A percentile compares a stretch with the other conserved stretches of the same genome.
These are phyloP conservation scores for Oenanthe sinensis DNA, from an alignment of 129 eudicot genomes.

Conservation along the genomic window DNA sequence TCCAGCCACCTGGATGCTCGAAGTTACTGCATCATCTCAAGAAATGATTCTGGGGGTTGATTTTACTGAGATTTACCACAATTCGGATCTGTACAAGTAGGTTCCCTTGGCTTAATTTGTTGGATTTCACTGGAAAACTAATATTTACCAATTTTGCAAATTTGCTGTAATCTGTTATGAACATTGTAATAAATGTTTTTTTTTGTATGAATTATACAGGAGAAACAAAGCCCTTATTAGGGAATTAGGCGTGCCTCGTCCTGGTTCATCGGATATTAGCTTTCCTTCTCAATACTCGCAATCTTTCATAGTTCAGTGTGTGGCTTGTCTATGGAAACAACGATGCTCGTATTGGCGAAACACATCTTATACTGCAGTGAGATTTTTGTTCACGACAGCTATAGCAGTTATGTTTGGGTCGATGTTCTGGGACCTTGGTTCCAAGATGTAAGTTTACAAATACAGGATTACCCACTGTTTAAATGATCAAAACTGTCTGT, in stretches of 20 bases:
- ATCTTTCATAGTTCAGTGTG: conserved; percentile 16
- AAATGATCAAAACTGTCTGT: neutral
- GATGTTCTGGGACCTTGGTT: conserved; percentile 14
- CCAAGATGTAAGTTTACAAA: neutral
- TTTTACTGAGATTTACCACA: conserved; percentile 17
- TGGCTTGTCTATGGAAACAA: conserved; percentile 25
- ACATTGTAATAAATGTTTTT: neutral
- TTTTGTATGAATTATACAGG: neutral
- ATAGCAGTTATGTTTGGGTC: conserved; percentile 9
- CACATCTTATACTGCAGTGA: conserved; percentile 17
- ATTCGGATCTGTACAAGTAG: conserved; percentile 23
- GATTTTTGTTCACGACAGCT: neutral
- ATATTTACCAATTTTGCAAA: neutral
- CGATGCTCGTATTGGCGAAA: conserved; percentile 12
- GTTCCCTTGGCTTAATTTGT: neutral
- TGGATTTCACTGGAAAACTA: neutral
- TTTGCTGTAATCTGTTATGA: neutral
- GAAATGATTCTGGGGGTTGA: conserved; percentile 21
- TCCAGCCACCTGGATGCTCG: conserved; percentile 34
- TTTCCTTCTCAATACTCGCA: conserved; percentile 23
- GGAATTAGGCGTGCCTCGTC: conserved; percentile 7
- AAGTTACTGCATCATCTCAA: conserved; percentile 26
- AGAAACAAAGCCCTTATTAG: conserved; percentile 10
- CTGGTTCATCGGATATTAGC: conserved; percentile 12
- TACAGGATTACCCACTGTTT: neutral